These are phyloP conservation scores for Cladophialophora yegresii DNA, from an alignment of 2,329 filamentous ascomycete genomes.

Conservation along the genomic window DNA sequence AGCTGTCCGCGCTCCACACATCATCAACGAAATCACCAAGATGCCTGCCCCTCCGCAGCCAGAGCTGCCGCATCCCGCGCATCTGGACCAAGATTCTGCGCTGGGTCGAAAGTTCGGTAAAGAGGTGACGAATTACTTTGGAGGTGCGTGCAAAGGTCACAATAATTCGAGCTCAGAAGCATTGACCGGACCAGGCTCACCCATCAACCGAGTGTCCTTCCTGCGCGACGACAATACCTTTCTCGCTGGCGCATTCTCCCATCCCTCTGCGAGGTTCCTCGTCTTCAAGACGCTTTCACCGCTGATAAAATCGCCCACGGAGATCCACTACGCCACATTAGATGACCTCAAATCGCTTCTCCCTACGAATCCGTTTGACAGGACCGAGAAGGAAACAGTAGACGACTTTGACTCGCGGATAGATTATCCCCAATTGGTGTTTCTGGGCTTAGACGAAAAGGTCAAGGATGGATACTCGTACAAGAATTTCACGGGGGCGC, in stretches of 20 bases:
- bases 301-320: conserved; percentile 61
- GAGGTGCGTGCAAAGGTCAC: conserved; percentile 42
- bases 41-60: conserved; percentile 31
- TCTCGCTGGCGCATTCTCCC: conserved; percentile 51
- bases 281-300: conserved; percentile 78
- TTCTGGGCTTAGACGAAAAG: conserved; percentile 78
- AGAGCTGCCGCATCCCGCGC: conserved; percentile 58
- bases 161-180: not conserved
- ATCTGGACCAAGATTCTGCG: conserved; percentile 60
- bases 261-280: conserved; percentile 63
- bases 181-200: conserved; percentile 46
- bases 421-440: conserved; percentile 71
- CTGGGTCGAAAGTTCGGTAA: conserved; percentile 52
- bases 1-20: conserved; percentile 19
- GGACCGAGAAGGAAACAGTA: conserved; percentile 71
- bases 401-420: conserved; percentile 71
- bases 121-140: conserved; percentile 56
- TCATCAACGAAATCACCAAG: conserved; percentile 11
- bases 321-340: conserved; percentile 69
- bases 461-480: conserved; percentile 47
- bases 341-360: conserved; percentile 71
- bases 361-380: conserved; percentile 69
- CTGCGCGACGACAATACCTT: conserved; percentile 52
- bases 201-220: conserved; percentile 54
- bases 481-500: conserved; percentile 71